These are phyloP conservation scores for Podospora appendiculata DNA, from an alignment of 495 filamentous ascomycete species.

Conservation along the genomic window DNA sequence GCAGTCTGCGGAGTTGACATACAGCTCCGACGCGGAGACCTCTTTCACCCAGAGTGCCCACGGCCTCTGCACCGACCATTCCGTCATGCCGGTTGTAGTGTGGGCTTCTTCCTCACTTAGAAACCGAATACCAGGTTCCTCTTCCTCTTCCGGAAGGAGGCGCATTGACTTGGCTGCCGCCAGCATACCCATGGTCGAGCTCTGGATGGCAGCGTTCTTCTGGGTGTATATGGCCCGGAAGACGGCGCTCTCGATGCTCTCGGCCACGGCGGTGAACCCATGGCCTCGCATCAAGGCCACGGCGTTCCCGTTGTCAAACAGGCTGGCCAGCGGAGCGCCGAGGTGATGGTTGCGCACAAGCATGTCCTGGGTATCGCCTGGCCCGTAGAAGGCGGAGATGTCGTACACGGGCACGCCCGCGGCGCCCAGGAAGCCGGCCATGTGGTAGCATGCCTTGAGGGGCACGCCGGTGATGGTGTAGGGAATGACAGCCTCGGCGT, in stretches of 20 bases:
- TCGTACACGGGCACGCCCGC: slow-evolving; percentile 26
- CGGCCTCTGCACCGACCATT: slow-evolving; percentile 17
- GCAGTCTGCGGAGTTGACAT: slow-evolving; percentile 10
- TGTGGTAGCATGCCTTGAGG: slow-evolving; percentile 33
- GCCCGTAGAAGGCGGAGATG: slow-evolving; percentile 17
- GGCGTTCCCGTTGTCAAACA: slow-evolving; percentile 15
- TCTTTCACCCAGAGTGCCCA: slow-evolving; percentile 39
- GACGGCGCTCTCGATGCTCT: slow-evolving; percentile 31
- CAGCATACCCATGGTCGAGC: slow-evolving; percentile 17
- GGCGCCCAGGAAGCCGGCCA: slow-evolving; percentile 38
- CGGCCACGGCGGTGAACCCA: slow-evolving; percentile 36
- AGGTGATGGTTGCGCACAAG: slow-evolving; percentile 30
- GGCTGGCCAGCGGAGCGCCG: slow-evolving; percentile 21
- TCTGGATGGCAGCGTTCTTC: slow-evolving; percentile 36
- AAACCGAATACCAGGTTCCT: slow-evolving; percentile 7
- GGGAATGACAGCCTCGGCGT: slow-evolving; percentile 38
- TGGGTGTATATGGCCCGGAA: slow-evolving; percentile 38
- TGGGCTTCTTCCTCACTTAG: slow-evolving; percentile 21
- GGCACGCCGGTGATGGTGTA: slow-evolving; percentile 35
- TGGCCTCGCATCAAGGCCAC: slow-evolving; percentile 43
- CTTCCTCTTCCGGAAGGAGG: not conserved
- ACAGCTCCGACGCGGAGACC: slow-evolving; percentile 26
- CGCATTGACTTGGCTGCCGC: slow-evolving; percentile 5
- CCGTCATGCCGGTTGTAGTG: slow-evolving; percentile 14
- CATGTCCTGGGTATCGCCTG: slow-evolving; percentile 27